Base-by-base conservation (phyloP, 1,284 basidiomycete species). In the Pyrrhoderma noxium region DNA sequence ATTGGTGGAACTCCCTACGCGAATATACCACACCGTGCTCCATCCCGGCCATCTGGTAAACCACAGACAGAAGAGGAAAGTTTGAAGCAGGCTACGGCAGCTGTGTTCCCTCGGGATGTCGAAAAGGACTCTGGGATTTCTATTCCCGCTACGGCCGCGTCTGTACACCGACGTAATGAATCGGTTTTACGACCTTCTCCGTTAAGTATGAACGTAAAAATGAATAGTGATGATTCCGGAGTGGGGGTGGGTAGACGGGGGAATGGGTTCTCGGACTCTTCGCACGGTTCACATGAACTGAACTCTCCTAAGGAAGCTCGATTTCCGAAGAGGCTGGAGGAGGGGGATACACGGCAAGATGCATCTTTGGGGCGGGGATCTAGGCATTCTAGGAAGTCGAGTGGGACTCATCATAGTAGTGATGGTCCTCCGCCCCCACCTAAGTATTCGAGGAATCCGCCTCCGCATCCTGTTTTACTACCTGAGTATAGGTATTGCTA, bases 401-500 rank as follows among this genome's bases (percentile, higher is more conserved):
- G 27, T 31, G 27, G 27, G 27, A 31, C 5, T 11, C 27, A 31
- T n/a, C n/a, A n/a, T n/a, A n/a, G n/a, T n/a, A n/a, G n/a, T 31
- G 27, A 31, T 31, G 27, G 27, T 23, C 43, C 27, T 21, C 14
- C 36, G 16, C 35, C 31, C 5, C 55, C 55, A 25, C 49, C 52
- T 13, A 25, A 51, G 31, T 38, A 40, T 19, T 55, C 52, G 1
- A 44, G 80, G 48, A 61, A 65, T 40, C 79, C 79, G 0, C 66
- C 74, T 2, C 63, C 61, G 21, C 67, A 69, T 4, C 77, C 82
- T 0, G 61, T 77, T 0, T 61, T 87, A 39, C 67, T 70, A 3
- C 77, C 77, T 19, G 75, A 76, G 47, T 70, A 78, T 59, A 67
- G 82, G 34, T 85, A 82, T 62, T 85, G 84, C 60, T 52, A 63